Evolutionary conservation across 2,329 filamentous ascomycete genomes (phyloP), one percentile per base, ranked within the genome.

Genomic region (Alternaria panax): DNA sequence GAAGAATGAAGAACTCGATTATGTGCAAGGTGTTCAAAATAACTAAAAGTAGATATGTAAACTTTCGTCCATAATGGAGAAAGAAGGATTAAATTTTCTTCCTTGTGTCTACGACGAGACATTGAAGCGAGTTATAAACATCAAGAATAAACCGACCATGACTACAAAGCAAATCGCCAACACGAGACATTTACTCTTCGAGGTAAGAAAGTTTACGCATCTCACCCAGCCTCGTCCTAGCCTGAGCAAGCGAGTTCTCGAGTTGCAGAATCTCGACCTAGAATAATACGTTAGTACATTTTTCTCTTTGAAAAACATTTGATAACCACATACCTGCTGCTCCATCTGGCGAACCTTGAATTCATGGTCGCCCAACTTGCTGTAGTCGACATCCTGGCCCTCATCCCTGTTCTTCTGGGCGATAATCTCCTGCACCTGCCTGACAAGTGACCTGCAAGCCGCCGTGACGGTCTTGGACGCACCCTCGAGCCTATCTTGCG

Each of bases 291-390:
- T 77, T 68, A 73, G 64, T 42, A 59, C 34, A 7, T 9, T 12
- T 18, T 38, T 7, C 36, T 42, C 4, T 50, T 6, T 32, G 16
- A 24, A 8, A n/a, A 34, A n/a, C 16, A 25, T 27, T 36, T 27
- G 38, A 27, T 56, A 14, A 50, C n/a, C 32, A 85, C 86, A 72
- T 85, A 97, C 93, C 91, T 99, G 95, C 77, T 99, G 95, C 82
- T 99, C 95, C 95, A 99, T 99, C 82, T 99, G 93, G 71, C 90
- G 87, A 51, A 97, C 93, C 86, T 99, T 99, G 85, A 99, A 98
- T 82, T 99, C 95, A 80, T 97, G 94, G 30, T 90, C 88, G 63
- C 92, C 93, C 46, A 99, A 83, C 81, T 93, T 92, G 42, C 86
- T 84, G 80, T 98, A 99, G 78, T 99, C 95, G 22, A 96, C 88